These are phyloP conservation scores for Hymenoscyphus scutula DNA, from an alignment of 2,329 filamentous ascomycete genomes.

Conservation along the genomic window DNA sequence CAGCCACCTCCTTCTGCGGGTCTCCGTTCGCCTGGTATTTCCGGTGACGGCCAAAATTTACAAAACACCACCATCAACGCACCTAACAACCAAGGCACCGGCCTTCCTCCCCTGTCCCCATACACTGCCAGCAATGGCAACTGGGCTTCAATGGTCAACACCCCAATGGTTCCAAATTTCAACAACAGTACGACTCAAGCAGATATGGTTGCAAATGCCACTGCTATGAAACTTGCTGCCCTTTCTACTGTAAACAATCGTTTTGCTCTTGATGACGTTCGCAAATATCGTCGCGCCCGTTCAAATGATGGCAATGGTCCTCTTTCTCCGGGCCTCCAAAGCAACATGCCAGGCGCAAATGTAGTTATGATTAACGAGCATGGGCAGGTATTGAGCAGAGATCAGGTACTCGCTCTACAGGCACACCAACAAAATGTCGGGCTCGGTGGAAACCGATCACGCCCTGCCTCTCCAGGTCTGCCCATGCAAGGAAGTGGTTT, in stretches of 20 bases:
- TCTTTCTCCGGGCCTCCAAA: slow-evolving; percentile 64
- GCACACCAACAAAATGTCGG: slow-evolving; percentile 54
- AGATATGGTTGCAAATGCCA: slow-evolving; percentile 98
- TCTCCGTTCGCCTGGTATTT: slow-evolving; percentile 75
- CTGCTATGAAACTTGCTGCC: slow-evolving; percentile 96
- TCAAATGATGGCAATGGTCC: slow-evolving; percentile 71
- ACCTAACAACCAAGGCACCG: slow-evolving; percentile 63
- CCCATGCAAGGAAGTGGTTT: slow-evolving; percentile 70
- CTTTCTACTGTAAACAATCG: slow-evolving; percentile 98
- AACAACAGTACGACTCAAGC: slow-evolving; percentile 65
- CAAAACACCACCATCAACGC: slow-evolving; percentile 81
- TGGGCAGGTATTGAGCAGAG: slow-evolving; percentile 80
- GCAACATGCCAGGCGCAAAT: slow-evolving; percentile 67
- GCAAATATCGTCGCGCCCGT: slow-evolving; percentile 88
- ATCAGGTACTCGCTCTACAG: slow-evolving; percentile 81
- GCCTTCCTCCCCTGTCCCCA: slow-evolving; percentile 83
- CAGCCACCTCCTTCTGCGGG: slow-evolving; percentile 74
- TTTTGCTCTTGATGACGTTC: slow-evolving; percentile 92
- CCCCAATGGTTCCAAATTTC: slow-evolving; percentile 90
- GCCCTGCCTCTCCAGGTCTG: slow-evolving; percentile 85
- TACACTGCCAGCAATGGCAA: slow-evolving; percentile 78
- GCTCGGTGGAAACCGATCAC: slow-evolving; percentile 72
- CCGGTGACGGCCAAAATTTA: slow-evolving; percentile 62
- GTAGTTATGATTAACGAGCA: slow-evolving; percentile 94
- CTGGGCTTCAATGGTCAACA: slow-evolving; percentile 99